A percentile compares a stretch with the other conserved stretches of the same genome.
Evolutionary conservation across 768 basidiomycete genomes (phyloP).

Genomic region (Lyophyllum semitale): DNA sequence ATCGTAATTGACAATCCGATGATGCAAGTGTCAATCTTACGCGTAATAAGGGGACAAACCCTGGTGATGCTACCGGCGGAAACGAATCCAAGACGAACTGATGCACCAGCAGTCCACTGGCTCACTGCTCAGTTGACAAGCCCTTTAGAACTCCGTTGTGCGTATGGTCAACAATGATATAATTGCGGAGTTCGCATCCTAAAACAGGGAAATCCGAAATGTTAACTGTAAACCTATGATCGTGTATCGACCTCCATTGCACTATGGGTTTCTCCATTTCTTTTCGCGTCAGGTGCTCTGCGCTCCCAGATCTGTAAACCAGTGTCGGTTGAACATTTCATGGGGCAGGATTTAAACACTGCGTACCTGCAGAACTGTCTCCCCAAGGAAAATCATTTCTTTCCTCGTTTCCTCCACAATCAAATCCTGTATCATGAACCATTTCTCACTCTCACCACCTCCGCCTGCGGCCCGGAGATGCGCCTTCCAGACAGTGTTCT

Average conservation of each 20-base stretch:
- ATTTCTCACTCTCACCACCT: slow-evolving; percentile 84
- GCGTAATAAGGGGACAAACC: background rate
- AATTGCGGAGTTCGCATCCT: background rate
- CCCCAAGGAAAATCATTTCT: slow-evolving; percentile 97
- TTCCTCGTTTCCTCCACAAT: slow-evolving; percentile 95
- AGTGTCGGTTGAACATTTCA: slow-evolving; percentile 13
- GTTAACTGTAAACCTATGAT: slow-evolving; percentile 11
- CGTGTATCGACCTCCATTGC: slow-evolving; percentile 33
- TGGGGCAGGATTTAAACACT: slow-evolving; percentile 8
- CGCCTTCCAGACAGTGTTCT: slow-evolving; percentile 90
- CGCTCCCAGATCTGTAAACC: slow-evolving; percentile 63
- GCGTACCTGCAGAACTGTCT: slow-evolving; percentile 89
- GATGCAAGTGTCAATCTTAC: slow-evolving; percentile 2
- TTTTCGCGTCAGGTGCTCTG: slow-evolving; percentile 33
- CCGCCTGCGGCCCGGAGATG: slow-evolving; percentile 78
- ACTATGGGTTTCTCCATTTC: slow-evolving; percentile 21
- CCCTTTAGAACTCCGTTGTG: background rate
- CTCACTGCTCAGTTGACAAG: slow-evolving; percentile 5
- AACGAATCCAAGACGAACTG: slow-evolving; percentile 2
- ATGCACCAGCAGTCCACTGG: background rate
- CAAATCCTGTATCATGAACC: slow-evolving; percentile 96
- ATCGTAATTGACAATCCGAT: slow-evolving; percentile 7
- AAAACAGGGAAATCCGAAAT: background rate
- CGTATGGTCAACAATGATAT: background rate
- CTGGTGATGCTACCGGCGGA: background rate